Percentiles rank a stretch among this genome's conserved stretches.
phyloP scores from a whole-genome alignment of 495 filamentous ascomycete genomes.

The Beverwykella pulmonaria region DNA sequence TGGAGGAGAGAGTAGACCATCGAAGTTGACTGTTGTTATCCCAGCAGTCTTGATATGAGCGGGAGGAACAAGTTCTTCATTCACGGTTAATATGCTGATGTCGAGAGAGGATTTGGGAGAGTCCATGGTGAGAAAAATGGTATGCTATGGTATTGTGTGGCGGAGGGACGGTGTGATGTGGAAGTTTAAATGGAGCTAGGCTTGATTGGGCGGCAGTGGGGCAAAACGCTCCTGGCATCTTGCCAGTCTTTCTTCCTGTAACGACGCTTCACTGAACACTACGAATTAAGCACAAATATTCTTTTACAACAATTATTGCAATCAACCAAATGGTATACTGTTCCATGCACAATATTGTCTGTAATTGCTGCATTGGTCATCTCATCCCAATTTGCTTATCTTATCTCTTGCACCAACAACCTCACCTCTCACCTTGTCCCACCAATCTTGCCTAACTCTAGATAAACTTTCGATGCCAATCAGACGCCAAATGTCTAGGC shows the following conservation, averaged over 20 bases:
- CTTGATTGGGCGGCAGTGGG: too few species aligned
- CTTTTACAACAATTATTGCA: too few species aligned
- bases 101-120: slow-evolving; percentile 11
- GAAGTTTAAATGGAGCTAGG: too few species aligned
- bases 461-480: slow-evolving; percentile 4
- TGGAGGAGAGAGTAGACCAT: slow-evolving; percentile 68
- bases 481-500: slow-evolving; percentile 14
- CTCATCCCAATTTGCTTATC: neutral
- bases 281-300: too few species aligned
- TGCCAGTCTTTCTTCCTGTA: too few species aligned
- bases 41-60: slow-evolving; percentile 66
- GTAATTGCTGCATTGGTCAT: neutral
- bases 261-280: too few species aligned
- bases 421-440: neutral
- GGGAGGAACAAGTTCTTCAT: slow-evolving; percentile 68
- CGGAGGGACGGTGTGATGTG: neutral
- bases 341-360: too few species aligned
- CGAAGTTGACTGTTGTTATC: slow-evolving; percentile 67
- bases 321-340: too few species aligned
- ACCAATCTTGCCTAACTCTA: neutral
- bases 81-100: slow-evolving; percentile 48
- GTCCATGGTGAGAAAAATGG: slow-evolving; percentile 15
- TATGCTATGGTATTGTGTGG: neutral
- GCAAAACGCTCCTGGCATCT: too few species aligned
- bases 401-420: neutral